Base-by-base conservation (phyloP, 2,329 filamentous ascomycete species). In the Orbilia quercus region DNA sequence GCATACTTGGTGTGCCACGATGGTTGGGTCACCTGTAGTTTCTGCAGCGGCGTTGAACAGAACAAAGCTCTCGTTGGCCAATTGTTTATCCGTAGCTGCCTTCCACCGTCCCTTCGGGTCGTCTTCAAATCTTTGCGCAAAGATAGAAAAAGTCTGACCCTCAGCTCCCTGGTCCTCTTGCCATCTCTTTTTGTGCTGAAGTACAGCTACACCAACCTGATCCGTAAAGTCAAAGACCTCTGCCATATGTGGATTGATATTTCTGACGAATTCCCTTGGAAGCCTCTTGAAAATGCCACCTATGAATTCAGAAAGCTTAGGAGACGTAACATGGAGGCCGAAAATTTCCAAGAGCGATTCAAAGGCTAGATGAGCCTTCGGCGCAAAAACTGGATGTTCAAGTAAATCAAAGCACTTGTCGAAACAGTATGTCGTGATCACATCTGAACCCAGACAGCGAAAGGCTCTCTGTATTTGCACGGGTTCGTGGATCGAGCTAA, bases 91-190 rank as follows among this genome's bases (percentile, higher is more conserved):
- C 2, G 64, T 62, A 22, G 44, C 44, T 4, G 38, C 55, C 20
- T 70, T 63, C 50, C 57, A 20, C 18, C 57, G 45, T 5, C 54
- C 44, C 20, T 63, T 62, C 50, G 28, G 38, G 34, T 62, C 57
- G 22, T 55, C 65, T 22, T 14, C 18, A 31, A 54, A 63, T 16
- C 62, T 36, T 18, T 70, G 65, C 4, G 42, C 28, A 12, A 62
- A 70, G 2, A 63, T 42, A 1, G 55, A 55, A 18, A 51, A 22
- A 18, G 63, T 31, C 9, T 31, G 28, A 42, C 7, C 62, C 28
- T 25, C 23, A 45, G 14, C 62, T 38, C 1, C 57, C 55, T 1
- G 34, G 25, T 1, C 40, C n/a, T 44, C 59, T 9, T 5, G 28
- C 28, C 28, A 31, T 31, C 28, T 31, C 9, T 11, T 16, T 22